These are phyloP conservation scores for Aspergillus vadensis DNA, from an alignment of 2,329 filamentous ascomycete genomes.

Conservation along the genomic window DNA sequence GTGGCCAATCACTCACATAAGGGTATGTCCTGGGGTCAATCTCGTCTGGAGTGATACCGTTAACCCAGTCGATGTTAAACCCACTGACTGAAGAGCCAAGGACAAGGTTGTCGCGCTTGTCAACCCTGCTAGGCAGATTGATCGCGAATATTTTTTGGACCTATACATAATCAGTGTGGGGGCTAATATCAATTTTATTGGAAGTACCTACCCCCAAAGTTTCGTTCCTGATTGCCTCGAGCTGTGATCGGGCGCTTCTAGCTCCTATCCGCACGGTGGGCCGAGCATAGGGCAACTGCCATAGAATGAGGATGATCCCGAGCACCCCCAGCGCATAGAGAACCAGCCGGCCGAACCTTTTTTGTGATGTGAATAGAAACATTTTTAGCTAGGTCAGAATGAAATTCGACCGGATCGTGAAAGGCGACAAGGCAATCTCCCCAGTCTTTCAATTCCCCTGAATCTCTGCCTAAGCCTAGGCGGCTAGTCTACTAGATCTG, in stretches of 20 bases:
- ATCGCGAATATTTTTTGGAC: constrained; percentile 25
- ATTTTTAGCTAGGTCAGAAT: neutral
- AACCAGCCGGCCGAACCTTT: neutral
- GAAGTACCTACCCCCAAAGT: constrained; percentile 12
- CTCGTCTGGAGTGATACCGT: constrained; percentile 20
- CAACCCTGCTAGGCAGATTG: constrained; percentile 22
- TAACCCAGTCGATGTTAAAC: constrained; percentile 23
- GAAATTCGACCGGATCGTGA: neutral
- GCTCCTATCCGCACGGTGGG: neutral
- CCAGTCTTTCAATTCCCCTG: neutral
- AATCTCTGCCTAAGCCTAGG: neutral
- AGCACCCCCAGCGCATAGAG: neutral
- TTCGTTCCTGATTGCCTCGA: constrained; percentile 8
- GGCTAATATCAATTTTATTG: neutral
- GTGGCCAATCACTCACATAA: constrained; percentile 15
- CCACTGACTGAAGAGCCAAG: constrained; percentile 23
- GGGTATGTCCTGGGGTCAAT: constrained; percentile 22
- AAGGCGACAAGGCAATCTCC: neutral
- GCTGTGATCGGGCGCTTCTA: neutral
- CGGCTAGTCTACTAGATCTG: neutral
- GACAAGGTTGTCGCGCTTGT: constrained; percentile 26
- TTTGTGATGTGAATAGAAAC: constrained; percentile 9
- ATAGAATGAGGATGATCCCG: constrained; percentile 1
- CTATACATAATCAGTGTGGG: constrained; percentile 7
- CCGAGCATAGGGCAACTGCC: constrained; percentile 1